Evolutionary conservation across 23 red algal species (phyloP).

Genomic region (Cyanidiococcus yangmingshanensis): DNA sequence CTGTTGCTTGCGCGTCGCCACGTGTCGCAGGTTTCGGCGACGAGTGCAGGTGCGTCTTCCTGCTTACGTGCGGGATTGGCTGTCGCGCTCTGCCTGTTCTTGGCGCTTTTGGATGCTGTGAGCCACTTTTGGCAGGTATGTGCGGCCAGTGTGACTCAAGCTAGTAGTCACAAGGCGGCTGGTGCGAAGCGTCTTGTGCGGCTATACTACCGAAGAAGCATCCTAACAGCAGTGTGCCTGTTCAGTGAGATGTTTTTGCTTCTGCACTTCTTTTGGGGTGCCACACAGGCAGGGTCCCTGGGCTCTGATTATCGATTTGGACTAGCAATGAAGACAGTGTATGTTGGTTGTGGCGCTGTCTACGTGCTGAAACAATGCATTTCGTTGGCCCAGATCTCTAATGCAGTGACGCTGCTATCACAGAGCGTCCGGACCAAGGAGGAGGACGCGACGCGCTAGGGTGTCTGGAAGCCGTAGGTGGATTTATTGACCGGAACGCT

Average conservation of each 20-base stretch:
- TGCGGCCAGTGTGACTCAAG: constrained; percentile 35
- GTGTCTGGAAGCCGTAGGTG: too few relatives aligned
- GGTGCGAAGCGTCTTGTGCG: constrained; percentile 29
- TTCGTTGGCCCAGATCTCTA: not conserved
- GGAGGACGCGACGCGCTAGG: too few relatives aligned
- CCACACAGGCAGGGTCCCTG: not conserved
- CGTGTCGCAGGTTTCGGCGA: not conserved
- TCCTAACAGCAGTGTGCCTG: constrained; percentile 62
- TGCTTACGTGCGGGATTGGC: constrained; percentile 18
- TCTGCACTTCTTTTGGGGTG: constrained; percentile 36
- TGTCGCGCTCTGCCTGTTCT: constrained; percentile 34
- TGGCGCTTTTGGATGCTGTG: constrained; percentile 65
- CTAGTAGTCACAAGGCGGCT: constrained; percentile 56
- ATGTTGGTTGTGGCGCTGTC: not conserved
- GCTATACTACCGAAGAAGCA: constrained; percentile 68
- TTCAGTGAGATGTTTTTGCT: constrained; percentile 81
- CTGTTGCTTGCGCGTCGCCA: constrained; percentile 21
- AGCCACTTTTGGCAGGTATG: constrained; percentile 77
- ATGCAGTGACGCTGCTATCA: not conserved
- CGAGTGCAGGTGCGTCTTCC: not conserved
- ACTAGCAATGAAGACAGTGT: not conserved
- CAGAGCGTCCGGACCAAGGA: too few relatives aligned
- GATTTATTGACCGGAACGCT: too few relatives aligned
- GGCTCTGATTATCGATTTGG: not conserved
- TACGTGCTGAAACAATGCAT: constrained; percentile 4